Base-by-base conservation (phyloP, 192 early-diverging fungal genomes). In the Hyaloraphidium curvatum region DNA sequence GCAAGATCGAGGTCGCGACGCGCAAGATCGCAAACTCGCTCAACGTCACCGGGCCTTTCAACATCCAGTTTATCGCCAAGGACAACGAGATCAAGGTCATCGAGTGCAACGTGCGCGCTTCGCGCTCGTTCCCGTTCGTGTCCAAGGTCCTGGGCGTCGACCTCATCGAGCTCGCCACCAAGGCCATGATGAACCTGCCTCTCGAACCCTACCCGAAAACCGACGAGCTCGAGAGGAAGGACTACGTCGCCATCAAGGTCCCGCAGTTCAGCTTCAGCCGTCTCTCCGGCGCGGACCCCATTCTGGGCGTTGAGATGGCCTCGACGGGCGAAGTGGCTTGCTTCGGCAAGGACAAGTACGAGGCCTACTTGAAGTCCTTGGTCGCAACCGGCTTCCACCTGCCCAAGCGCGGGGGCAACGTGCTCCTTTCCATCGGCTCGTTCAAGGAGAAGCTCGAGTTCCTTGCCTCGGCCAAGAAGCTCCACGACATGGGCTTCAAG, bases 41-140 rank as follows among this genome's bases (percentile, higher is more conserved):
- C 40, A 84, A 94, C 50, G 83, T 96, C 16, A 98, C 94, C n/a
- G 92, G 92, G 19, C 92, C 91, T 17, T 86, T 74, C 76, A 98
- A 98, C 72, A 98, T 98, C 64, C 92, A 98, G 71, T 90, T 98
- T 60, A 94, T 98, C 72, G 89, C 89, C 65, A 98, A 96, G 77
- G 85, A 98, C 70, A 92, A 91, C 62, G 91, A 95, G 65, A 89
- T 98, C 72, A 98, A 98, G 77, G 86, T 98, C 51, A 98, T 98
- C 61, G 94, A 98, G 66, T 98, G 94, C 70, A 98, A 98, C 59
- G 78, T 98, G 30, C 85, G 92, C 50, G 90, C 94, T 0, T 84
- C 92, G 17, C 80, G 94, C 26, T 93, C 89, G 28, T 93, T 93
- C 77, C 94, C 92, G 33, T 98, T 98, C 58, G 88, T 89, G 9